Percentiles rank a stretch among this genome's conserved stretches.
Evolutionary conservation across 1,284 basidiomycete genomes (phyloP).

Genomic region (Megacollybia platyphylla): DNA sequence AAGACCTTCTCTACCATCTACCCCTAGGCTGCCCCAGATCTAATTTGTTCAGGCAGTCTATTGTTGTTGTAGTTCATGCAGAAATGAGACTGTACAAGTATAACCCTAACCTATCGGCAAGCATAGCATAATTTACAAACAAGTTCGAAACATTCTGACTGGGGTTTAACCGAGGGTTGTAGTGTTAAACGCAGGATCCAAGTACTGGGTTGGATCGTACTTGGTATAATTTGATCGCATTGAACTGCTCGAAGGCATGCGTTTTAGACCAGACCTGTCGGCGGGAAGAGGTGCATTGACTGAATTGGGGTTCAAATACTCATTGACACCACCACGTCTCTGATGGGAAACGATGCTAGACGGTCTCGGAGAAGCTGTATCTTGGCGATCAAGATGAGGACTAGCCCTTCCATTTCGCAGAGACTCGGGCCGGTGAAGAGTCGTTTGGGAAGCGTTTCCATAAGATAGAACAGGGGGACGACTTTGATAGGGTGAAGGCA

Average conservation of each 20-base stretch:
- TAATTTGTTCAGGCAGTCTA: no score
- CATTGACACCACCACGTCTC: background rate
- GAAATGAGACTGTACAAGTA: no score
- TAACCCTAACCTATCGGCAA: no score
- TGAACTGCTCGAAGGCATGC: background rate
- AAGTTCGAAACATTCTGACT: no score
- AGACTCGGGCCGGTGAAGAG: background rate
- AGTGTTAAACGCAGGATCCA: background rate
- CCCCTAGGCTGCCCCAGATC: no score
- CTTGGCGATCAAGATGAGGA: background rate
- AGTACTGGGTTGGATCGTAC: background rate
- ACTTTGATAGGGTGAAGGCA: no score
- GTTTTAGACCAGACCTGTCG: background rate
- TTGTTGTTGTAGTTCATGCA: no score
- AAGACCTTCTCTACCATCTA: no score
- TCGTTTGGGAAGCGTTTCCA: background rate
- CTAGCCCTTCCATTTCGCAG: background rate
- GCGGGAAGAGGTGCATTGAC: background rate
- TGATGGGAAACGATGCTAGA: background rate
- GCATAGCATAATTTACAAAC: no score
- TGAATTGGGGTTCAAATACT: background rate
- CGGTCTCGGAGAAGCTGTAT: background rate
- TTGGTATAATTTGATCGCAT: background rate
- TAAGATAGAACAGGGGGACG: no score
- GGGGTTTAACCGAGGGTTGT: no score